Base-by-base conservation (phyloP, 352 stramenopile species). In the Phytophthora meadii region DNA sequence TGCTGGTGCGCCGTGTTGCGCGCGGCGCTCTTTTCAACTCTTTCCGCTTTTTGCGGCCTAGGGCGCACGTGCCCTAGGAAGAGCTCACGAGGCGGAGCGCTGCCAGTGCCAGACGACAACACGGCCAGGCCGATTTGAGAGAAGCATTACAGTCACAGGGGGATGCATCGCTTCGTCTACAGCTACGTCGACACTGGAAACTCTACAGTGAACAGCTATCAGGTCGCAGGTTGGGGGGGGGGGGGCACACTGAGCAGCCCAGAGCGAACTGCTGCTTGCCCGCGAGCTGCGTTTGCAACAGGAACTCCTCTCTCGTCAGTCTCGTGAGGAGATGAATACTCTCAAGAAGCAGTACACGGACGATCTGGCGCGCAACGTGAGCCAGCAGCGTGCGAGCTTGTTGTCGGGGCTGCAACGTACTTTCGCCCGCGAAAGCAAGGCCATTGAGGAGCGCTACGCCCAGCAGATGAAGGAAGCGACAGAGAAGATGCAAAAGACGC, bases 261-360 rank as follows among this genome's bases (percentile, higher is more conserved):
- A 19, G 19, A 19, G 19, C 19, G 19, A 19, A 19, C 19, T 19
- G 64, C 62, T 94, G 22, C 56, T 94, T 4, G 80, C 78, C n/a
- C 84, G 84, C 58, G 85, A 94, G 56, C 61, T 94, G 30, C 82
- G 83, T 58, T 69, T 92, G 36, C 86, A 94, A 68, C 65, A 92
- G 40, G 82, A 92, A 52, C 53, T 92, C 5, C 41, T 90, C 37
- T 87, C 76, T 12, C 82, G 82, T 27, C 77, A 87, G 53, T 74
- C 72, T 14, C 81, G 83, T 19, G 77, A 89, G 1, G 83, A 94
- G 61, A 85, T 87, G 69, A 66, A 70, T 53, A 49, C 72, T 27
- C 67, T 90, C 1, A 89, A 88, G 68, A 87, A 90, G 68, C 70
- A 87, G 46, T 92, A 90, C 57, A 46, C 70, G 5, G 74, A 88